Percentiles rank a stretch among this genome's conserved stretches.
These are phyloP conservation scores for Rhododendron ovatum DNA, from an alignment of 148 eudicot genomes.

Conservation along the genomic window DNA sequence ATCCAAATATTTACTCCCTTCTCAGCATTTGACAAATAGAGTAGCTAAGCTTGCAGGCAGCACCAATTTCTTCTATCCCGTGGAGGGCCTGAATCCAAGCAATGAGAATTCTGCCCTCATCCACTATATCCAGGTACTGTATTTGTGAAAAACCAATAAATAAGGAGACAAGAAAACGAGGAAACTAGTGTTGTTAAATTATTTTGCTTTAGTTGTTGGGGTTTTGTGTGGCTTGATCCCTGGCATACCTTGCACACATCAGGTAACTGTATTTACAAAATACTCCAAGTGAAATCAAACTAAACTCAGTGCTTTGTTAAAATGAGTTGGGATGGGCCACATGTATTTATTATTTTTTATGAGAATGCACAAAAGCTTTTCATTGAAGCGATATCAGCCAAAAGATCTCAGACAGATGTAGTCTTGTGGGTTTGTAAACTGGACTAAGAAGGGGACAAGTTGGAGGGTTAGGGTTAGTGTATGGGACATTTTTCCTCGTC, in stretches of 20 bases:
- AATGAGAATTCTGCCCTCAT: constrained; percentile 83
- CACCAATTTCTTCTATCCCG: constrained; percentile 38
- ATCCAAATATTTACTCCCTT: constrained; percentile 58
- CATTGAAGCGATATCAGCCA: neutral
- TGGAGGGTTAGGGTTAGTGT: neutral
- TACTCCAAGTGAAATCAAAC: neutral
- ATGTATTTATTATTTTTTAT: neutral
- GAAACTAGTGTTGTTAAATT: neutral
- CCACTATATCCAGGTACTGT: constrained; percentile 72
- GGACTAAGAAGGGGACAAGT: neutral
- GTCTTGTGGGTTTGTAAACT: neutral
- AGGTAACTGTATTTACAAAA: neutral
- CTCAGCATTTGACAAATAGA: constrained; percentile 67
- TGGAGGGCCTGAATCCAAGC: constrained; percentile 73
- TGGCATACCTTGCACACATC: neutral
- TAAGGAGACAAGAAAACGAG: neutral
- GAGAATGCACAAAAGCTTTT: neutral
- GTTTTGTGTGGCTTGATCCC: neutral
- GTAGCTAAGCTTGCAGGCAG: constrained; percentile 62
- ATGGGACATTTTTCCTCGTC: neutral
- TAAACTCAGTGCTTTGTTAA: neutral
- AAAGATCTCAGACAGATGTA: neutral
- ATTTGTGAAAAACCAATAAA: neutral
- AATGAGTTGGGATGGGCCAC: neutral
- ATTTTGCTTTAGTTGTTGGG: neutral